phyloP scores from a whole-genome alignment of 495 filamentous ascomycete genomes.

The Ascodesmis nigricans region DNA sequence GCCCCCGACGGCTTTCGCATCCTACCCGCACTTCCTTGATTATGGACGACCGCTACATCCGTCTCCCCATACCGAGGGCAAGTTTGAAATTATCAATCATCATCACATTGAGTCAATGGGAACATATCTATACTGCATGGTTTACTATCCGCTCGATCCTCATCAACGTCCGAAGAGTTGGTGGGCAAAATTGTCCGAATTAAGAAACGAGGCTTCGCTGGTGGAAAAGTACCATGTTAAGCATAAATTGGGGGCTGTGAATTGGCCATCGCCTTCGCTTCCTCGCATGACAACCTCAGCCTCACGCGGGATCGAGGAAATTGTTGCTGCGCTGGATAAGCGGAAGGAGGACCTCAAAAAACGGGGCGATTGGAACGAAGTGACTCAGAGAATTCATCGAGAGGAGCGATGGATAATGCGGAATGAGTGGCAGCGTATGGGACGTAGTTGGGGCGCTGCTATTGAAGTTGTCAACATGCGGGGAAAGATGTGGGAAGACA shows the following conservation, averaged over 20 bases:
- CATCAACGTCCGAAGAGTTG: conserved; percentile 1
- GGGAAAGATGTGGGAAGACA: conserved; percentile 10
- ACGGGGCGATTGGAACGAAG: conserved; percentile 3
- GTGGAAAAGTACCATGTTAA: conserved; percentile 12
- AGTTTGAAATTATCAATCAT: conserved; percentile 7
- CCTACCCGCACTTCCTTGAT: neutral
- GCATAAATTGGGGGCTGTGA: conserved; percentile 9
- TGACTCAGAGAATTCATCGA: conserved; percentile 3
- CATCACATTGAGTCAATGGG: conserved; percentile 2
- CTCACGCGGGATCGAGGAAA: conserved; percentile 15
- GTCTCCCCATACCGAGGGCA: conserved; percentile 3
- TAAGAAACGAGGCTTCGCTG: conserved; percentile 1
- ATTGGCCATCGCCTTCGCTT: conserved; percentile 8
- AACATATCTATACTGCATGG: conserved; percentile 9
- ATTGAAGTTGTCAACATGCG: conserved; percentile 9
- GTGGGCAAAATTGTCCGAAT: conserved; percentile 9
- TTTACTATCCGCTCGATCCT: conserved; percentile 9
- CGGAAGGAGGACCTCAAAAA: conserved; percentile 11
- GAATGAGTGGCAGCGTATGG: conserved; percentile 15
- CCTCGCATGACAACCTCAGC: conserved; percentile 10
- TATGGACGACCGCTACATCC: neutral
- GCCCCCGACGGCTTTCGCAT: neutral
- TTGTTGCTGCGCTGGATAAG: conserved; percentile 14
- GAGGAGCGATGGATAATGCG: conserved; percentile 17
- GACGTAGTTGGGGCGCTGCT: conserved; percentile 17